Base-by-base conservation (phyloP, 345 rosid genomes). In the Camelina neglecta region DNA sequence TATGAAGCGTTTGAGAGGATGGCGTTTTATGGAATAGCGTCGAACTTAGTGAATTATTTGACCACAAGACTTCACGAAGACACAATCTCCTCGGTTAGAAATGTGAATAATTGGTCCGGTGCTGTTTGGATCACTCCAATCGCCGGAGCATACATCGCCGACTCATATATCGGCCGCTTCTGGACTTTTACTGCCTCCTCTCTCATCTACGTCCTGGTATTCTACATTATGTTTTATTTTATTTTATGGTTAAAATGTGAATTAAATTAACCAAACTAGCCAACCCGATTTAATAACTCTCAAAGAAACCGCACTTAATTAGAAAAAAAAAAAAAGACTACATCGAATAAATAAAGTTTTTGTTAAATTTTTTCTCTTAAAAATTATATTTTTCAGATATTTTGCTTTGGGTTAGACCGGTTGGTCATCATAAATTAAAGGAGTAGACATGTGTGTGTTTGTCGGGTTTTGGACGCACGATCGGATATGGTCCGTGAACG, bases 111-210 rank as follows among this genome's bases (percentile, higher is more conserved):
- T 77, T 93, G 98, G 98, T 84, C 96, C 2, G 98, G 98, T 42
- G 81, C 90, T 0, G 98, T 93, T 15, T 93, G 98, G 98, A 86
- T 93, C 39, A 93, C 97, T 4, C 98, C 98, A 11, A 83, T 93
- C 39, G 81, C 86, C 20, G 98, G 98, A 21, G 98, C 98, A 49
- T 91, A 88, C 81, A 82, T 93, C 11, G 98, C 98, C 11, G 98
- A 93, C 74, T 78, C 96, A 21, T 87, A 88, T 75, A n/a, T 93
- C 55, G 98, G 97, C 39, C 93, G 98, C 2, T 93, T 83, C 66
- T 93, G 98, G 98, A 93, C 97, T 31, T 91, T 91, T 84, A 93
- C 96, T n/a, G 73, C 85, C 39, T 87, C 94, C 12, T 93, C 98
- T 50, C 87, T 93, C 54, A 82, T 91, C 61, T 93, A 93, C 50